These are phyloP conservation scores for Neohortaea acidophila DNA, from an alignment of 495 filamentous ascomycete genomes.

Conservation along the genomic window DNA sequence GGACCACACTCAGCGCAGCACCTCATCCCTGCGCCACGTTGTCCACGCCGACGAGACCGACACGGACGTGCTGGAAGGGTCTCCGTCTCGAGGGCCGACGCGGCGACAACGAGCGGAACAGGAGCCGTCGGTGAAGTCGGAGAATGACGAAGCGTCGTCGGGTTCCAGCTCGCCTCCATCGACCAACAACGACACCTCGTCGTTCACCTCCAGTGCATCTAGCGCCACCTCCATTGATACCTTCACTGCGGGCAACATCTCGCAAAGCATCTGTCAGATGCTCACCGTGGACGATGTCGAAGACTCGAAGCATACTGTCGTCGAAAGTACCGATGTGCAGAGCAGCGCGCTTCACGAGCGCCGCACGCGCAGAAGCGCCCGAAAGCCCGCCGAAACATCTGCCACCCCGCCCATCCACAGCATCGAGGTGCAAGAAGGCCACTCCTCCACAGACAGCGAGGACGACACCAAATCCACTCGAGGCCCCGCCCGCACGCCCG, in stretches of 20 bases:
- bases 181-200: background rate
- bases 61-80: background rate
- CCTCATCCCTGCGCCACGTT: constrained; percentile 5
- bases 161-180: constrained; percentile 4
- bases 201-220: background rate
- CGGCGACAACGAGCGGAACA: background rate
- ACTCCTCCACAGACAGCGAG: background rate
- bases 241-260: constrained; percentile 2
- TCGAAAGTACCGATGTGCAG: no score
- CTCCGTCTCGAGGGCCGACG: background rate
- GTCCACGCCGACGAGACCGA: constrained; percentile 2
- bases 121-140: background rate
- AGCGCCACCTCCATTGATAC: constrained; percentile 3
- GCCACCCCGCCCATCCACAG: constrained; percentile 1
- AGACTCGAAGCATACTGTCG: background rate
- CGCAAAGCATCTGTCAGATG: constrained; percentile 3
- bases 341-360: background rate
- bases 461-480: constrained; percentile 5
- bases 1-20: constrained; percentile 9
- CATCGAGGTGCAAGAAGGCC: constrained; percentile 20
- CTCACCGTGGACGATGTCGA: constrained; percentile 1
- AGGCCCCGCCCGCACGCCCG: constrained; percentile 19
- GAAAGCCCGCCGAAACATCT: background rate
- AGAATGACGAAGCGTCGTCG: background rate
- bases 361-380: background rate